Evolutionary conservation across 1,284 basidiomycete genomes (phyloP).

Genomic region (Boletus sp.): DNA sequence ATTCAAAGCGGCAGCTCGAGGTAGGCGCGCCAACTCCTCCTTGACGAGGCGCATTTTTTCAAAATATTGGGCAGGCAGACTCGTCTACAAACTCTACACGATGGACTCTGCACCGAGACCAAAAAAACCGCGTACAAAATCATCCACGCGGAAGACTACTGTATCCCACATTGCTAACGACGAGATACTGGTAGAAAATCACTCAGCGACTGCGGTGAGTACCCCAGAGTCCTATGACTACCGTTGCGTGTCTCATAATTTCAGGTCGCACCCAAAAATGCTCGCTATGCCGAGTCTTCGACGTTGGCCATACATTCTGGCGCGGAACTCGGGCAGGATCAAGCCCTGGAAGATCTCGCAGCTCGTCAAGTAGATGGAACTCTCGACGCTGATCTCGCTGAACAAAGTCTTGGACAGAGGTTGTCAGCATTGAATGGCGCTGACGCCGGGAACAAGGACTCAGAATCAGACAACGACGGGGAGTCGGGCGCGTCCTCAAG

Average conservation of each 20-base stretch:
- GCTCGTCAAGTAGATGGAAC: conserved; percentile 59
- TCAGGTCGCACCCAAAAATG: conserved; percentile 45
- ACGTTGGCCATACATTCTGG: conserved; percentile 65
- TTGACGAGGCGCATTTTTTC: not conserved
- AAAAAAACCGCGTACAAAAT: conserved; percentile 55
- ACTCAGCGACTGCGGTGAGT: conserved; percentile 19
- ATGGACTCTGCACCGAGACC: conserved; percentile 46
- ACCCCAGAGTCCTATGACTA: not conserved
- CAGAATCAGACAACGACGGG: conserved; percentile 47
- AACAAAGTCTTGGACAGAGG: conserved; percentile 86
- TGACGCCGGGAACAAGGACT: conserved; percentile 35
- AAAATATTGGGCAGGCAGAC: not conserved
- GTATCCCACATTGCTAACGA: conserved; percentile 6
- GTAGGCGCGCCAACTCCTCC: conserved; percentile 3
- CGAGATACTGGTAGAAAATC: conserved; percentile 30
- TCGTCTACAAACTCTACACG: not conserved
- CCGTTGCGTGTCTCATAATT: conserved; percentile 9
- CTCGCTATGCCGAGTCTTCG: conserved; percentile 63
- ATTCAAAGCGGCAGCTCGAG: not conserved
- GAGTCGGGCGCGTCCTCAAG: conserved; percentile 24
- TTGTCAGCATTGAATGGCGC: conserved; percentile 68
- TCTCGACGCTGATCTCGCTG: conserved; percentile 82
- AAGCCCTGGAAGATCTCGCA: conserved; percentile 52
- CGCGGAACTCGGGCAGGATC: conserved; percentile 58
- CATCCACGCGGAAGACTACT: conserved; percentile 49